Percentiles rank a stretch among this genome's conserved stretches.
Conservation (phyloP, 306 rosid species). For the Argentina anserina region DNA sequence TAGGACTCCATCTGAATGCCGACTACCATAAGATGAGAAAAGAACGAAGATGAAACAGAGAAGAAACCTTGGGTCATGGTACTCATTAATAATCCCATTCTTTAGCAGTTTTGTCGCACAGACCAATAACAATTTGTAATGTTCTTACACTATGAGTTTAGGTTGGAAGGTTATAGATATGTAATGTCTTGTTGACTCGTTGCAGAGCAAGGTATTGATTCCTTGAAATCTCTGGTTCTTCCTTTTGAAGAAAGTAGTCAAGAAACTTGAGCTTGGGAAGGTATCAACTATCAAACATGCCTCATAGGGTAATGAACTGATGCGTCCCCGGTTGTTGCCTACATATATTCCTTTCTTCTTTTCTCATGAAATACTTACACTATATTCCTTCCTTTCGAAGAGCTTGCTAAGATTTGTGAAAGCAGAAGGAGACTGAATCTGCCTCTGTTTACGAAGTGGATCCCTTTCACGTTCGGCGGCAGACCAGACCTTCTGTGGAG, state of each 20-base stretch:
- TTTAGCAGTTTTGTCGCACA: background rate
- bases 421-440: too few relatives aligned
- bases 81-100: slow-evolving; percentile 55
- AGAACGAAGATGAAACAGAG: background rate
- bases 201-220: slow-evolving; percentile 45
- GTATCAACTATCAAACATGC: background rate
- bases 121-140: slow-evolving; percentile 5
- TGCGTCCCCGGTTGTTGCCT: background rate
- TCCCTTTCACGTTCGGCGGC: too few relatives aligned
- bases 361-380: background rate
- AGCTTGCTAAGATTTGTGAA: too few relatives aligned
- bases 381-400: too few relatives aligned
- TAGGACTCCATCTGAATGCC: background rate
- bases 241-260: too few relatives aligned
- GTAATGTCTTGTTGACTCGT: slow-evolving; percentile 19
- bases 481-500: too few relatives aligned
- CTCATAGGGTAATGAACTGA: background rate
- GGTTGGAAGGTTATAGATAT: background rate
- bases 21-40: background rate
- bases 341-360: background rate
- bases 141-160: slow-evolving; percentile 1
- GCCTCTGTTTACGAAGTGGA: too few relatives aligned
- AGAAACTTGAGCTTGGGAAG: slow-evolving; percentile 20
- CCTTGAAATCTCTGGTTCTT: slow-evolving; percentile 32
- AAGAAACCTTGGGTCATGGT: slow-evolving; percentile 42